Evolutionary conservation across 1,284 basidiomycete species (phyloP).

Genomic region (Thelephora terrestris): DNA sequence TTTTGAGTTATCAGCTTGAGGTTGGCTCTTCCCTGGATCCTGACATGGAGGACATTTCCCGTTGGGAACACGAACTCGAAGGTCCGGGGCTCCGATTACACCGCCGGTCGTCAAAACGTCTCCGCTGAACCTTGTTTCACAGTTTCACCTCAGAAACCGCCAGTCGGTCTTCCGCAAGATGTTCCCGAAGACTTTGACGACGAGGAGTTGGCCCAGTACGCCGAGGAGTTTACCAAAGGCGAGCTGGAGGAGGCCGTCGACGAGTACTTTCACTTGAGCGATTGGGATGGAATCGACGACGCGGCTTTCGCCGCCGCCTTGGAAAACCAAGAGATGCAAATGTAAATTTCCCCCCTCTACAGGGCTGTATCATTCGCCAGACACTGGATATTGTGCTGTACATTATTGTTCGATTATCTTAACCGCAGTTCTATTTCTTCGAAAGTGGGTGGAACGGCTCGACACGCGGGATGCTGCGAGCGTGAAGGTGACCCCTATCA

Average conservation of each 20-base stretch:
- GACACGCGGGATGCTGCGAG: too few species aligned
- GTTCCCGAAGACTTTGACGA: constrained; percentile 39
- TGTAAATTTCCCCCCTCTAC: too few species aligned
- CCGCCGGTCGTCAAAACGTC: not conserved
- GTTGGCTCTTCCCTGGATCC: constrained; percentile 69
- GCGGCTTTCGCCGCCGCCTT: not conserved
- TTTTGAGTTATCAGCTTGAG: constrained; percentile 51
- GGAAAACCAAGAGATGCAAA: not conserved
- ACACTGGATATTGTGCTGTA: too few species aligned
- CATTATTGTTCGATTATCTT: too few species aligned
- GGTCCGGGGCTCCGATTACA: constrained; percentile 19
- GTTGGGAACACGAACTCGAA: constrained; percentile 47
- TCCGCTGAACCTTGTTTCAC: not conserved
- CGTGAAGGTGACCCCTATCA: too few species aligned
- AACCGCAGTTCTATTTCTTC: too few species aligned
- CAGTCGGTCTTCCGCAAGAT: not conserved
- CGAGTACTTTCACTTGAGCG: constrained; percentile 21
- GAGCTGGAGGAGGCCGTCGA: constrained; percentile 39
- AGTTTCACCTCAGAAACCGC: not conserved
- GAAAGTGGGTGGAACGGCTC: too few species aligned
- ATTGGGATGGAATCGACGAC: constrained; percentile 15
- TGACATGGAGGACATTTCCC: constrained; percentile 46
- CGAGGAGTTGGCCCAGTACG: constrained; percentile 50
- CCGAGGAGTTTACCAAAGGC: constrained; percentile 39
- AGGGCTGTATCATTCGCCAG: too few species aligned